phyloP scores from a whole-genome alignment of 805 yeast species.

The Cyberlindnera mycetangii region DNA sequence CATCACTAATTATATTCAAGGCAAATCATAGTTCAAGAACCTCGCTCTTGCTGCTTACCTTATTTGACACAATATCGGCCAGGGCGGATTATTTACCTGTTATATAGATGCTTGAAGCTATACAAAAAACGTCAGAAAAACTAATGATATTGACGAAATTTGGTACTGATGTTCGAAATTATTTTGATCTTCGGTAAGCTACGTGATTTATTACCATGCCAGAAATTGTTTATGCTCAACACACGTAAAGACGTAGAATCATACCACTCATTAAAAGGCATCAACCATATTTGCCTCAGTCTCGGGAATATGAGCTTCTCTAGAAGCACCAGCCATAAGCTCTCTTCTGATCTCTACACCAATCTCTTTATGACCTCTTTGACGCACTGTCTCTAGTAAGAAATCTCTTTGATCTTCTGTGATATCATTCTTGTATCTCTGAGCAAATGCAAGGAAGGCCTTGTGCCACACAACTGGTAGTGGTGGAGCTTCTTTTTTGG shows the following conservation, averaged over 20 bases:
- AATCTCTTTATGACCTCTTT: constrained; percentile 81
- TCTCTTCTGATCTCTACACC: constrained; percentile 96
- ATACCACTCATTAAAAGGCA: constrained; percentile 22
- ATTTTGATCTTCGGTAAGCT: too few species aligned
- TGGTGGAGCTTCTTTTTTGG: constrained; percentile 40
- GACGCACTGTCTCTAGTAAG: constrained; percentile 84
- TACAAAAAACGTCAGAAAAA: too few species aligned
- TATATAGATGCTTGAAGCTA: too few species aligned
- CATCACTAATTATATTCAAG: too few species aligned
- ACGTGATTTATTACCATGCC: not conserved
- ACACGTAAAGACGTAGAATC: not conserved
- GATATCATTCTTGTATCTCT: constrained; percentile 93
- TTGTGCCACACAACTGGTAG: constrained; percentile 98
- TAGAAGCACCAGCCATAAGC: constrained; percentile 77
- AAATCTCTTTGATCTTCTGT: constrained; percentile 99
- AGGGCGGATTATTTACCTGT: too few species aligned
- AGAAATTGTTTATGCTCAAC: not conserved
- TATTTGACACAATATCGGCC: too few species aligned
- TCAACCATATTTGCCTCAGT: constrained; percentile 32
- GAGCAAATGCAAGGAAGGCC: constrained; percentile 91
- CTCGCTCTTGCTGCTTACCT: too few species aligned
- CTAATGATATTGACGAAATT: not conserved
- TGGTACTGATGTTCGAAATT: too few species aligned
- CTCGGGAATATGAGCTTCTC: constrained; percentile 37
- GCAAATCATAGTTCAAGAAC: too few species aligned